Base-by-base conservation (phyloP, 371 early-diverging fungal species). In the Saksenaea oblongispora region DNA sequence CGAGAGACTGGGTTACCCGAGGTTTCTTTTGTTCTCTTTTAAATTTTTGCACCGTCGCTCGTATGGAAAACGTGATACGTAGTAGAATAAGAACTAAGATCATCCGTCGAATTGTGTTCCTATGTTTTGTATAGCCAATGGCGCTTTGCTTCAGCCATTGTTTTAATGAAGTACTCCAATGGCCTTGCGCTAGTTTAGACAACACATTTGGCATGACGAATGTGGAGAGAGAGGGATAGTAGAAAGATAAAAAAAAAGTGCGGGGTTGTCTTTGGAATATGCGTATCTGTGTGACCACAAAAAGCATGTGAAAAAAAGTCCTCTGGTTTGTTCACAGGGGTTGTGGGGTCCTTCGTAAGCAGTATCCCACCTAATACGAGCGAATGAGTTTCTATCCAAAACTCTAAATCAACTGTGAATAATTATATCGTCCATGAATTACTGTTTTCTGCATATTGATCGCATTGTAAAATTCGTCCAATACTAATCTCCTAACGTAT, bases 41-140 rank as follows among this genome's bases (percentile, higher is more conserved):
- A 64, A 64, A 35, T 66, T 63, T n/a, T 37, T 39, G 5, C 10
- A 76, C 58, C 1, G 73, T 34, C 18, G 62, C 63, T 27, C 67
- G 67, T 17, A 82, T 58, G 17, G 74, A 68, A 7, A 77, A 35
- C 8, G 79, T 62, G 14, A 81, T 67, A 17, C 87, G 75, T 55
- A 75, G 66, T 4, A 87, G 27, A n/a, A 79, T 65, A 15, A 72
- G 17, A 24, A 79, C 62, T 24, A 75, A n/a, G 14, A 85, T 75
- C 18, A 76, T 71, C 17, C 84, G 69, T 36, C 73, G 74, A 24
- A 87, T 74, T 9, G 66, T 63, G 28, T 61, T 75, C 17, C 82
- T 72, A 59, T 87, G 72, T 51, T 64, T 74, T 9, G 71, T 66
- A 62, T 86, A 86, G 9, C 59, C 37, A 10, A 62, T 60, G 5